Evolutionary conservation across 164 flowering plant species (phyloP), one percentile per base, ranked within the genome.

Genomic region (Chimonanthus praecox): DNA sequence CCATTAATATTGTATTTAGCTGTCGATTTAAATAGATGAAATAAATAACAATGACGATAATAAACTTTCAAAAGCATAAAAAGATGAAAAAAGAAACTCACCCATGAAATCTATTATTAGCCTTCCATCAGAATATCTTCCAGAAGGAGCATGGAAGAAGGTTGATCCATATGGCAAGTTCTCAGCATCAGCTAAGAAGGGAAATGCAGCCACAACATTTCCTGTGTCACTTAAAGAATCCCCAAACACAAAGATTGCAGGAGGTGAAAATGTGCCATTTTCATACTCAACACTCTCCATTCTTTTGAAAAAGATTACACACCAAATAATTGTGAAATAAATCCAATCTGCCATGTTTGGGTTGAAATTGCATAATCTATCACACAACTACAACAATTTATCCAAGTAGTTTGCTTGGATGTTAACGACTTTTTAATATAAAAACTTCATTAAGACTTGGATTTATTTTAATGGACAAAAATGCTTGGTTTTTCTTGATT

Each of bases 181-280:
- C 1, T 85, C 83, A 51, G 78, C 82, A 4, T 82, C 86, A 13
- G 74, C 74, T 5, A 49, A 9, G 15, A 72, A 72, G 46, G 74
- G 74, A 51, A 85, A 88, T 0, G 78, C 88, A 0, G 88, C 91
- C 2, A 88, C 79, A 3, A 78, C 21, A 43, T 87, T 87, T 2
- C 91, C 91, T 5, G 91, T 88, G 77, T 87, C 90, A 5, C 87
- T 84, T 49, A 84, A 82, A 0, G 90, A 87, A 79, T 87, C 90
- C 0, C 90, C 90, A 69, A 87, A 87, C 83, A 84, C 85, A 72
- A 83, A 86, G 3, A 87, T 62, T 4, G 77, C 77, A 18, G 77
- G 69, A 11, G 74, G 74, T 47, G 74, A 51, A 48, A 43, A 6
- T 3, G 20, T 33, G 15, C 6, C 60, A 3, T 7, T 9, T 33